Evolutionary conservation across 2,329 filamentous ascomycete genomes (phyloP).

Genomic region (Botrytis elliptica): DNA sequence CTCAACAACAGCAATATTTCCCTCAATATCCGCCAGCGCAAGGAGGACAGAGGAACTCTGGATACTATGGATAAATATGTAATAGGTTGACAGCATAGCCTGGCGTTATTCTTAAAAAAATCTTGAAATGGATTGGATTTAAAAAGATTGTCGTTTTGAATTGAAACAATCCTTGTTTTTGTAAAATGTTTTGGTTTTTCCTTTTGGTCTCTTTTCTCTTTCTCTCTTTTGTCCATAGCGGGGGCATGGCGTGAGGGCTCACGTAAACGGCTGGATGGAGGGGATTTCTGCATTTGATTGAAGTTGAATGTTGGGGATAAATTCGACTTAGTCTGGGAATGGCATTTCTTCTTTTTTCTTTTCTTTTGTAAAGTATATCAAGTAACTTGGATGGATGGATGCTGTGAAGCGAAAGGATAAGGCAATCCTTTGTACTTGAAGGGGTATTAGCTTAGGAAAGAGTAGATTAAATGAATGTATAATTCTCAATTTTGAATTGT

Average conservation of each 20-base stretch:
- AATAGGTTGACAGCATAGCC: conserved; percentile 1
- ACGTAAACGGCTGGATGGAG: background rate
- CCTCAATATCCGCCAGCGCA: conserved; percentile 25
- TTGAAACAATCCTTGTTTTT: background rate
- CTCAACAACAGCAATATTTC: conserved; percentile 27
- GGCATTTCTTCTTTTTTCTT: background rate
- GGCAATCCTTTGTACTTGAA: background rate
- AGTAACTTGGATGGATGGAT: background rate
- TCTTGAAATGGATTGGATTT: background rate
- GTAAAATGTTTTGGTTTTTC: background rate
- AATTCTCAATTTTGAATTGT: background rate
- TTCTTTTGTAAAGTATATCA: background rate
- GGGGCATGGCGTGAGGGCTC: background rate
- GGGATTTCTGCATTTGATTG: background rate
- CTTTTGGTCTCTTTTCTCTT: background rate
- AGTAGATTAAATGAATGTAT: background rate
- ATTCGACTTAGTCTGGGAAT: background rate
- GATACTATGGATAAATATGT: conserved; percentile 25
- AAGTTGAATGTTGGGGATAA: background rate
- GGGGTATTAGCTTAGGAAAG: background rate
- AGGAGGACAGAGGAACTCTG: conserved; percentile 25
- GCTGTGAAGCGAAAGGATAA: background rate
- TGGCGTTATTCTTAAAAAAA: background rate
- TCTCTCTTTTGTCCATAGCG: conserved; percentile 3
- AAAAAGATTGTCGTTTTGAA: background rate